A percentile compares a stretch with the other conserved stretches of the same genome.
These are phyloP conservation scores for Rhinocladiella similis DNA, from an alignment of 2,329 filamentous ascomycete genomes.

Conservation along the genomic window DNA sequence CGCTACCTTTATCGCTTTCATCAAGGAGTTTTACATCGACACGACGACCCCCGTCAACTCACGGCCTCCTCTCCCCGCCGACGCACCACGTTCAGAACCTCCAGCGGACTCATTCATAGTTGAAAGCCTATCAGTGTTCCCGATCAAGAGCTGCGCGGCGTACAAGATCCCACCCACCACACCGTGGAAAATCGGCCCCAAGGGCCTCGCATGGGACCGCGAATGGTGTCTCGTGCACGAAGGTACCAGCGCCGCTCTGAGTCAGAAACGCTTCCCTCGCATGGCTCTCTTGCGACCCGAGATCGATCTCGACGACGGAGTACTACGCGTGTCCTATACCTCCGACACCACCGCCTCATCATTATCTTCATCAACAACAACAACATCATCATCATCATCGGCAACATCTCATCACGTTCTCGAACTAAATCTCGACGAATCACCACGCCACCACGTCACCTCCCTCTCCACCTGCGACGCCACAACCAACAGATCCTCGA, in stretches of 20 bases:
- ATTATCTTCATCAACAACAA: conserved; percentile 25
- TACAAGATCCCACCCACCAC: conserved; percentile 65
- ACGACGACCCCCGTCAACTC: conserved; percentile 18
- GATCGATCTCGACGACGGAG: conserved; percentile 68
- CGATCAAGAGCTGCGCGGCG: conserved; percentile 90
- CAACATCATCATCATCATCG: conserved; percentile 28
- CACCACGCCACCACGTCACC: conserved; percentile 38
- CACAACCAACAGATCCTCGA: conserved; percentile 52
- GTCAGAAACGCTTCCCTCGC: conserved; percentile 80
- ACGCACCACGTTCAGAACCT: background rate
- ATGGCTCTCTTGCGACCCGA: conserved; percentile 82
- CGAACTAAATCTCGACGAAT: conserved; percentile 58
- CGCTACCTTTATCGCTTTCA: conserved; percentile 67
- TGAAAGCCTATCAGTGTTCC: conserved; percentile 74
- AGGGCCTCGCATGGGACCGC: conserved; percentile 90
- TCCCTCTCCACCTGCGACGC: conserved; percentile 34
- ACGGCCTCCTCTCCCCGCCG: background rate
- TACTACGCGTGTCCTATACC: conserved; percentile 57
- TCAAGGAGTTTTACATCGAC: conserved; percentile 66
- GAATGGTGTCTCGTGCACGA: conserved; percentile 94
- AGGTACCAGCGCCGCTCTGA: conserved; percentile 80
- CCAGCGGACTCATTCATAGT: conserved; percentile 48
- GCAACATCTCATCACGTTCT: conserved; percentile 33
- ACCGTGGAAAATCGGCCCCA: conserved; percentile 73
- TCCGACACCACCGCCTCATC: no score